Percentiles rank a stretch among this genome's conserved stretches.
These are phyloP conservation scores for Lenzites betulinus DNA, from an alignment of 768 basidiomycete genomes.

Conservation along the genomic window DNA sequence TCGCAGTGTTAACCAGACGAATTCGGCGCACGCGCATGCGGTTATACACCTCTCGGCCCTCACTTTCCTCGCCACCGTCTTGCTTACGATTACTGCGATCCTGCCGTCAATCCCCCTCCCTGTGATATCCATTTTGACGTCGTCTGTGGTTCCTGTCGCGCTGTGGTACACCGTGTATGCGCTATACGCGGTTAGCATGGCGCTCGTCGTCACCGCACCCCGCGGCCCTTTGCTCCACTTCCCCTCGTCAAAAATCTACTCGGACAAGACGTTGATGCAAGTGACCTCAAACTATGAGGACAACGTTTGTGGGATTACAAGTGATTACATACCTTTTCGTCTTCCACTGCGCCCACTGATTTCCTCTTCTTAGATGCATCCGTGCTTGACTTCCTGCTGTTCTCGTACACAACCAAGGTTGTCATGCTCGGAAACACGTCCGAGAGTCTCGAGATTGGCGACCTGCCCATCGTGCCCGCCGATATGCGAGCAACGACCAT, in stretches of 20 bases:
- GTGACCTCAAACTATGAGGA: constrained; percentile 64
- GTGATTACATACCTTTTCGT: constrained; percentile 32
- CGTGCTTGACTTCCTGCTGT: constrained; percentile 66
- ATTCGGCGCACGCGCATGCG: constrained; percentile 39
- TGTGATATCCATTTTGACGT: constrained; percentile 30
- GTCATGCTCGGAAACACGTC: constrained; percentile 80
- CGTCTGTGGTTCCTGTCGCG: constrained; percentile 24
- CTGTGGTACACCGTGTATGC: constrained; percentile 57
- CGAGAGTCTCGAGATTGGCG: constrained; percentile 79
- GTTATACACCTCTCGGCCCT: constrained; percentile 62
- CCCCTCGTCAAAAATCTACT: constrained; percentile 73
- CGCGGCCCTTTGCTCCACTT: constrained; percentile 76
- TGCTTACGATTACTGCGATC: constrained; percentile 53
- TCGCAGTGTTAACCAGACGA: constrained; percentile 51
- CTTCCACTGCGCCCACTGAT: not conserved
- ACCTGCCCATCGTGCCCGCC: constrained; percentile 79
- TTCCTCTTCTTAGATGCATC: constrained; percentile 48
- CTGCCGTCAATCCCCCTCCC: constrained; percentile 49
- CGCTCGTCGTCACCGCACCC: constrained; percentile 54
- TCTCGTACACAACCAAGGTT: constrained; percentile 86
- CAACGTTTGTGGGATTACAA: constrained; percentile 71
- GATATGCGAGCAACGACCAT: constrained; percentile 68
- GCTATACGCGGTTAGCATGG: constrained; percentile 49
- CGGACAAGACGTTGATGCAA: constrained; percentile 61
- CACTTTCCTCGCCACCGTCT: constrained; percentile 47